Percentiles rank a stretch among this genome's conserved stretches.
These are phyloP conservation scores for Ascoidea tarda DNA, from an alignment of 805 yeast species.

Conservation along the genomic window DNA sequence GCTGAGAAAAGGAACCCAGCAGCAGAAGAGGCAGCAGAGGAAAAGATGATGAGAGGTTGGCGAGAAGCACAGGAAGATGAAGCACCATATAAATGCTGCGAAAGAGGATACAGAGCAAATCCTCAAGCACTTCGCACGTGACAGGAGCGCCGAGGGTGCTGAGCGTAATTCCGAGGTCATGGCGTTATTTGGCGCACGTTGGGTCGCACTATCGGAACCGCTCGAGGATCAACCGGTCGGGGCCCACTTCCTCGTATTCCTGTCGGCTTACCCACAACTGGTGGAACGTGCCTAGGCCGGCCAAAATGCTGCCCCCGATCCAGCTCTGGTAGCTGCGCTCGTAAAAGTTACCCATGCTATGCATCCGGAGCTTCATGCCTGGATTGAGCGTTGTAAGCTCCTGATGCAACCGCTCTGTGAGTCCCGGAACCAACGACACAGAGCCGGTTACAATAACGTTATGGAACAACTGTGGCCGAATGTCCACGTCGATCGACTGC, in stretches of 20 bases:
- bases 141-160: no score
- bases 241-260: slow-evolving; percentile 83
- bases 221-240: slow-evolving; percentile 63
- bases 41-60: no score
- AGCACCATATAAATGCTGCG: no score
- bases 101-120: no score
- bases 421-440: slow-evolving; percentile 64
- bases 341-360: slow-evolving; percentile 62
- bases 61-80: no score
- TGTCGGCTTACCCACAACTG: slow-evolving; percentile 85
- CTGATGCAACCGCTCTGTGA: slow-evolving; percentile 59
- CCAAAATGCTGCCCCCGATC: slow-evolving; percentile 85
- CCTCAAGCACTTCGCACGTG: no score
- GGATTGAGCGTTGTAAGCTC: slow-evolving; percentile 65
- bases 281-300: slow-evolving; percentile 87
- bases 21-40: no score
- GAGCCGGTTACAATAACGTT: slow-evolving; percentile 84
- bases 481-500: slow-evolving; percentile 59
- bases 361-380: slow-evolving; percentile 72
- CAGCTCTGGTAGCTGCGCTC: slow-evolving; percentile 77
- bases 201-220: slow-evolving; percentile 48
- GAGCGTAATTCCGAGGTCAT: no score
- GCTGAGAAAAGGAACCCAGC: no score
- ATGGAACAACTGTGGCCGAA: slow-evolving; percentile 76
- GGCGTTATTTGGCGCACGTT: no score